These are phyloP conservation scores for Periglandula ipomoeae DNA, from an alignment of 2,329 filamentous ascomycete genomes.

Conservation along the genomic window DNA sequence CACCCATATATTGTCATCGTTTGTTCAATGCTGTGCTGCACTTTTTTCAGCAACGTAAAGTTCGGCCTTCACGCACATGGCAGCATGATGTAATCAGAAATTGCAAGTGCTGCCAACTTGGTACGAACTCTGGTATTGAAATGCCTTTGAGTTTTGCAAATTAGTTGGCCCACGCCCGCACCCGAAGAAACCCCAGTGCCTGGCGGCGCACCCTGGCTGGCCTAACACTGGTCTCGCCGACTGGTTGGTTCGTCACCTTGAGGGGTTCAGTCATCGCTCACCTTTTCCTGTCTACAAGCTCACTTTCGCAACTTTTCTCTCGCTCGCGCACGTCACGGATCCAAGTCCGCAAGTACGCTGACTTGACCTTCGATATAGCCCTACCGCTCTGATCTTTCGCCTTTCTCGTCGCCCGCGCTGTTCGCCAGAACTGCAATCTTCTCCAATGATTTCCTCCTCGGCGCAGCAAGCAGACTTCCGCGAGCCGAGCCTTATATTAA, in stretches of 20 bases:
- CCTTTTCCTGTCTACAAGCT: slow-evolving; percentile 8
- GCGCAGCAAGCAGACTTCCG: slow-evolving; percentile 25
- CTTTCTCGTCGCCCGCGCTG: slow-evolving; percentile 2
- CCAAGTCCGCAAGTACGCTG: neutral
- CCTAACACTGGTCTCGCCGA: neutral
- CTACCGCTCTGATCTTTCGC: neutral
- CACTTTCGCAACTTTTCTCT: slow-evolving; percentile 5
- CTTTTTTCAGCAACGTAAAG: too few species aligned
- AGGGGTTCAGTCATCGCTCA: slow-evolving; percentile 13
- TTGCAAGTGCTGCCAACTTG: too few species aligned
- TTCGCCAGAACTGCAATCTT: slow-evolving; percentile 15
- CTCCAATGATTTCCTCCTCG: slow-evolving; percentile 27
- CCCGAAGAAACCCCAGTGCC: slow-evolving; percentile 13
- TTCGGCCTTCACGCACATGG: too few species aligned
- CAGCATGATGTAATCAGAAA: too few species aligned
- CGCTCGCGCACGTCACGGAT: neutral
- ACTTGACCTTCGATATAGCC: neutral
- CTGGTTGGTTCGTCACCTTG: slow-evolving; percentile 10
- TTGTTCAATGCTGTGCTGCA: too few species aligned
- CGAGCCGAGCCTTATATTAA: slow-evolving; percentile 26
- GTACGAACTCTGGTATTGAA: too few species aligned
- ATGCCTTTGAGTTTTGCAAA: neutral
- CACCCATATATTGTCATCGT: too few species aligned
- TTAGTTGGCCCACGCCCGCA: neutral
- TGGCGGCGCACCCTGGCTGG: neutral